These are phyloP conservation scores for Salvia miltiorrhiza DNA, from an alignment of 257 asterid species.

Conservation along the genomic window DNA sequence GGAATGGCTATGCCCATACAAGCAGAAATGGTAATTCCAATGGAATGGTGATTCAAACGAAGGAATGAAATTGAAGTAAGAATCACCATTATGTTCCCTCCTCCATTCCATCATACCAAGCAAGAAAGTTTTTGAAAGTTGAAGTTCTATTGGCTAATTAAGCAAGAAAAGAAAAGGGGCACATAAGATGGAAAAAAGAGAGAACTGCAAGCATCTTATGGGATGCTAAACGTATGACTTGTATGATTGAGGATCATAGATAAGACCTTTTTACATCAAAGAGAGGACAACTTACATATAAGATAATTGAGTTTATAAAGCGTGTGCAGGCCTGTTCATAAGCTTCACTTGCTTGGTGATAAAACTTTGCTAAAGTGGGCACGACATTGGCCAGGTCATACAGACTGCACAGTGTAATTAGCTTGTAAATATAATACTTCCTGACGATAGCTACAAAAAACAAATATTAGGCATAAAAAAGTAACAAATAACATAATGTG, in stretches of 20 bases:
- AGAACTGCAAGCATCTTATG: background rate
- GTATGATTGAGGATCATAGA: conserved; percentile 2
- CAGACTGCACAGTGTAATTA: conserved; percentile 63
- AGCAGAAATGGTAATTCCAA: too few relatives aligned
- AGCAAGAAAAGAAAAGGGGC: background rate
- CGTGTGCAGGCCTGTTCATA: conserved; percentile 97
- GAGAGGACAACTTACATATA: conserved; percentile 57
- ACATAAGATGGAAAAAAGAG: background rate
- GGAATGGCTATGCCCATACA: too few relatives aligned
- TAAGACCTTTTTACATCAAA: conserved; percentile 16
- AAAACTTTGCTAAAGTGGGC: conserved; percentile 89
- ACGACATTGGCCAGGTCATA: conserved; percentile 97
- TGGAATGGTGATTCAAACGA: too few relatives aligned
- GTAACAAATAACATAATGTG: background rate
- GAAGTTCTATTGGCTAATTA: background rate
- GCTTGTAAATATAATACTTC: conserved; percentile 22
- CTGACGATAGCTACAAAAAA: background rate
- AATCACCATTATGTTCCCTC: too few relatives aligned
- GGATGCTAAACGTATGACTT: background rate
- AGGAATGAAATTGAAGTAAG: too few relatives aligned
- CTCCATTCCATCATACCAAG: too few relatives aligned
- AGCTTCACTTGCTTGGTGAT: conserved; percentile 99
- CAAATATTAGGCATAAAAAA: background rate
- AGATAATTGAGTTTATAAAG: conserved; percentile 76
- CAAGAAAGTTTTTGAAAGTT: background rate